Percentiles rank a stretch among this genome's conserved stretches.
Conservation (phyloP, 2,329 filamentous ascomycete species). For the Aspergillus quadrilineatus region DNA sequence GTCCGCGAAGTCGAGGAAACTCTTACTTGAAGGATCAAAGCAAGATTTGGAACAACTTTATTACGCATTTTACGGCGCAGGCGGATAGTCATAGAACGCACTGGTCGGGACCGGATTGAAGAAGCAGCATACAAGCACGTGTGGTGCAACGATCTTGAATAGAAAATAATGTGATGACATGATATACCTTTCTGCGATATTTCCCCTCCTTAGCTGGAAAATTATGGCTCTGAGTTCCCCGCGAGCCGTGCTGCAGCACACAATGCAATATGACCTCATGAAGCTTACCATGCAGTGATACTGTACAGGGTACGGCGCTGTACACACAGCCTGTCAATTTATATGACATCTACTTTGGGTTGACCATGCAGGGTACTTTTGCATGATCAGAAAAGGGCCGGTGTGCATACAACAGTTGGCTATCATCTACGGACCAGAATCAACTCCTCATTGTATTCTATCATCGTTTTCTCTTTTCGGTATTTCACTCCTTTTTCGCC, state of each 20-base stretch:
- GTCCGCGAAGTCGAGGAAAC: conserved; percentile 66
- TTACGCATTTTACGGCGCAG: neutral
- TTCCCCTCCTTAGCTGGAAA: neutral
- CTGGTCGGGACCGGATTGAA: neutral
- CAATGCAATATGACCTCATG: conserved; percentile 10
- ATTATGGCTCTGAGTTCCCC: neutral
- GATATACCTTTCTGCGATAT: neutral
- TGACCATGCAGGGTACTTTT: neutral
- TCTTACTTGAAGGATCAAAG: conserved; percentile 18
- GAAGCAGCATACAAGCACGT: conserved; percentile 3
- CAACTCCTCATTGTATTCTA: neutral
- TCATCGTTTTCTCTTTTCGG: neutral
- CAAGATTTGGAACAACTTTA: neutral
- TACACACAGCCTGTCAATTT: neutral
- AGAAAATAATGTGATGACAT: conserved; percentile 6
- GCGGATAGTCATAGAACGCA: conserved; percentile 1
- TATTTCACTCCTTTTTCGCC: conserved; percentile 19
- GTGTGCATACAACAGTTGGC: neutral
- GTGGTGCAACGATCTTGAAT: neutral
- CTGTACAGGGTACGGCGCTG: neutral
- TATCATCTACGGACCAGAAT: neutral
- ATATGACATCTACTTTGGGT: neutral
- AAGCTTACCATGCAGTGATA: neutral
- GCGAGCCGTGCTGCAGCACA: conserved; percentile 1
- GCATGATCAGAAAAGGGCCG: neutral